Conservation (phyloP, 202 grass and related monocot species). For the Zizania palustris region DNA sequence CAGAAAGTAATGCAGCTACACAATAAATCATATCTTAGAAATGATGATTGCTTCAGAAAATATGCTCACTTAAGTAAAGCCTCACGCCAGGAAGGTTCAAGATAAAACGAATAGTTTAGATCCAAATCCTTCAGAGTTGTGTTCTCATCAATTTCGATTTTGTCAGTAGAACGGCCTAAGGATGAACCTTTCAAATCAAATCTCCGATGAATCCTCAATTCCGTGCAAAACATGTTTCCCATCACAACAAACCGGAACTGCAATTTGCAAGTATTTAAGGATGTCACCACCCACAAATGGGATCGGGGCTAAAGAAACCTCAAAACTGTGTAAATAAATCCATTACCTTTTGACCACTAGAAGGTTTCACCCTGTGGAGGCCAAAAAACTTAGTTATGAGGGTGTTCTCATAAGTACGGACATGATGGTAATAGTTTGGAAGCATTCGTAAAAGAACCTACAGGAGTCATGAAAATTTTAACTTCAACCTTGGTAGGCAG, state of each 20-base stretch:
- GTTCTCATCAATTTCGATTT: conserved; percentile 96
- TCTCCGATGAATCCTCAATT: conserved; percentile 91
- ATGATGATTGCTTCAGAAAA: conserved; percentile 14
- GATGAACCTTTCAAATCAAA: conserved; percentile 99
- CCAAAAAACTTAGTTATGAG: conserved; percentile 99
- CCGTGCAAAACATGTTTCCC: conserved; percentile 99
- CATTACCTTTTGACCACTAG: conserved; percentile 94
- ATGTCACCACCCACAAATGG: conserved; percentile 17
- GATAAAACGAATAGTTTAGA: conserved; percentile 92
- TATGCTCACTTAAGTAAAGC: conserved; percentile 80
- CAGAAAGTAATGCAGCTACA: conserved; percentile 14
- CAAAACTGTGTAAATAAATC: conserved; percentile 23
- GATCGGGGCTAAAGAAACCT: conserved; percentile 15
- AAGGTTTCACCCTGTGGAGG: conserved; percentile 97
- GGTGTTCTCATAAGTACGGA: conserved; percentile 93
- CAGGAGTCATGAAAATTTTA: conserved; percentile 39
- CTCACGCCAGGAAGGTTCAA: conserved; percentile 98
- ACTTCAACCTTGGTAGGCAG: neutral
- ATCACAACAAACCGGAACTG: conserved; percentile 98
- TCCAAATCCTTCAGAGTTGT: conserved; percentile 97
- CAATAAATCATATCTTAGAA: conserved; percentile 28
- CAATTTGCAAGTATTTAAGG: conserved; percentile 47
- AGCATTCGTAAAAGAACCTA: conserved; percentile 97
- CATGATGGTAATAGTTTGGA: conserved; percentile 94
- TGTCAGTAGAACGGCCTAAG: conserved; percentile 80